Evolutionary conservation across 2,329 filamentous ascomycete species (phyloP).

Genomic region (Xylaria sp.): DNA sequence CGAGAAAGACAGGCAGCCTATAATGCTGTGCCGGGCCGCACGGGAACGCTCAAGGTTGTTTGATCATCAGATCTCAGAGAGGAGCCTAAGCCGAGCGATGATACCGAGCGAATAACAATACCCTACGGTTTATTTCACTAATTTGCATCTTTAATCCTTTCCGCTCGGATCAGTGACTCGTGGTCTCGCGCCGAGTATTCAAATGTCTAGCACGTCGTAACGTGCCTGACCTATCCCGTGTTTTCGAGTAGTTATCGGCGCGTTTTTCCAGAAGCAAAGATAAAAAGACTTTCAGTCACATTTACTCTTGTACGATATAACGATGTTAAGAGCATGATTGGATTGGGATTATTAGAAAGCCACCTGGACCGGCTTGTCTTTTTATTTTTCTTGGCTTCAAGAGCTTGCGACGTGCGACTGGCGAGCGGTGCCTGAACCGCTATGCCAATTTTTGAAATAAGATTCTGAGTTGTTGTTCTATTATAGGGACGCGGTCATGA

Average conservation of each 20-base stretch:
- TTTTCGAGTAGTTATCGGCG: background rate
- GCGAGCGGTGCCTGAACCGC: background rate
- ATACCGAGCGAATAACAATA: background rate
- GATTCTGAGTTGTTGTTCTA: slow-evolving; percentile 1
- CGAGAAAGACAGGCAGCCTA: slow-evolving; percentile 42
- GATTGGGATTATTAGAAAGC: background rate
- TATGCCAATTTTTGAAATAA: background rate
- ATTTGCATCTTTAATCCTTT: background rate
- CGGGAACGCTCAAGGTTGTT: slow-evolving; percentile 49
- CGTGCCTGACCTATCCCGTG: background rate
- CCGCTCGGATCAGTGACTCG: background rate
- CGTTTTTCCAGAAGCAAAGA: background rate
- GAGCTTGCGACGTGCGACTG: background rate
- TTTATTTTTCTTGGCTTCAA: background rate
- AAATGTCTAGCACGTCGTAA: background rate
- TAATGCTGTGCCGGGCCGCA: slow-evolving; percentile 47
- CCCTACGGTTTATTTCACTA: background rate
- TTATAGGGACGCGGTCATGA: slow-evolving; percentile 7
- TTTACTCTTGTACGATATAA: slow-evolving; percentile 17
- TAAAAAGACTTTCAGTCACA: background rate
- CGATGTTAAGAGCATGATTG: background rate
- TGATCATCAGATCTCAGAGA: slow-evolving; percentile 30
- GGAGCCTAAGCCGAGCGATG: background rate
- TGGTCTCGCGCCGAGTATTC: background rate
- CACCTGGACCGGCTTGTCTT: background rate